phyloP scores from a whole-genome alignment of 257 asterid genomes.

The Verbascum thapsus region DNA sequence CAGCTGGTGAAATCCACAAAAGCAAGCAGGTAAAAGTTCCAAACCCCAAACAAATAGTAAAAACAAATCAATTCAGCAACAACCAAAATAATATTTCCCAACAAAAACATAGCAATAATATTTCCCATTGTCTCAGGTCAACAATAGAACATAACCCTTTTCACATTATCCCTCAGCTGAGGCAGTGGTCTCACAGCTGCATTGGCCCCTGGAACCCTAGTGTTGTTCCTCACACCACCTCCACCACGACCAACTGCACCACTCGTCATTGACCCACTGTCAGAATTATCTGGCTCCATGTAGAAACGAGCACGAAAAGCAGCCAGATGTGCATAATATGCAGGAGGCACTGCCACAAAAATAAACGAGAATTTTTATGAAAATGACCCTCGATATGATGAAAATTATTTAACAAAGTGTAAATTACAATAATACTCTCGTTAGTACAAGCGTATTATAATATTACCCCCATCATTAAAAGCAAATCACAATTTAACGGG shows the following conservation, averaged over 20 bases:
- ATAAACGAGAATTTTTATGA: background rate
- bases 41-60: no score
- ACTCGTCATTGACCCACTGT: conserved; percentile 73
- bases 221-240: conserved; percentile 54
- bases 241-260: conserved; percentile 66
- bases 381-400: no score
- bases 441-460: no score
- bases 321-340: conserved; percentile 91
- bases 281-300: conserved; percentile 90
- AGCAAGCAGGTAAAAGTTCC: no score
- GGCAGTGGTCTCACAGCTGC: conserved; percentile 90
- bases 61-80: no score
- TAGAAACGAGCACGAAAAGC: conserved; percentile 96
- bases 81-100: no score
- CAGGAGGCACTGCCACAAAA: conserved; percentile 77
- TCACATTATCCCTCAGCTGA: conserved; percentile 84
- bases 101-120: no score
- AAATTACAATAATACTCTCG: no score
- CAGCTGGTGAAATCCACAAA: no score
- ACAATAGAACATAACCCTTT: conserved; percentile 91
- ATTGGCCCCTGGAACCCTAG: conserved; percentile 52
- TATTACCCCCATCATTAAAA: no score
- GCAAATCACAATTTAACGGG: no score
- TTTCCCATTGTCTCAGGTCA: conserved; percentile 27
- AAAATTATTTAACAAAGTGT: background rate